Evolutionary conservation across 768 basidiomycete species (phyloP).

Genomic region (Termitomyces sp.): DNA sequence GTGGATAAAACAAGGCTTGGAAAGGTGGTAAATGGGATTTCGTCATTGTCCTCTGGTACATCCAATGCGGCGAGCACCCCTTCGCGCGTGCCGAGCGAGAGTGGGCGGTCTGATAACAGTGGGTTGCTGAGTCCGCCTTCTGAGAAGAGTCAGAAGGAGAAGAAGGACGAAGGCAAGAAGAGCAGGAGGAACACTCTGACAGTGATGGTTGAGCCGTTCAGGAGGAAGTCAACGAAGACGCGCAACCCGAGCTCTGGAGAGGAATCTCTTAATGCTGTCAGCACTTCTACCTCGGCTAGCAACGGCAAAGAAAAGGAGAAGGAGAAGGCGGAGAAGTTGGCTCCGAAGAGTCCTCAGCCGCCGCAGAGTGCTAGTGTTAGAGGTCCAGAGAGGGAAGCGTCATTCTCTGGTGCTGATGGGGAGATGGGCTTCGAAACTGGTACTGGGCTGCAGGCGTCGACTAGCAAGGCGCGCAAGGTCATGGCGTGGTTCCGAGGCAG

Average conservation of each 20-base stretch:
- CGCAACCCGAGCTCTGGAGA: slow-evolving; percentile 26
- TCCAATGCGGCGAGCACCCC: neutral
- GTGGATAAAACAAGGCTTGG: neutral
- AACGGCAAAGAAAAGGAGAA: slow-evolving; percentile 1
- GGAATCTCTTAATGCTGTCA: slow-evolving; percentile 4
- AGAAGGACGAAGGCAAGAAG: slow-evolving; percentile 45
- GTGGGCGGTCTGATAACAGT: slow-evolving; percentile 18
- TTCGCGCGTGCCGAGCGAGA: slow-evolving; percentile 39
- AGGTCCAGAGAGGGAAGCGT: slow-evolving; percentile 4
- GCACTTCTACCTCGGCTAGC: neutral
- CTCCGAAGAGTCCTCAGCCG: neutral
- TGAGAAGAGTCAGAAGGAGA: slow-evolving; percentile 17
- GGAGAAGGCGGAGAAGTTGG: neutral
- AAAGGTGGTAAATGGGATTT: slow-evolving; percentile 19
- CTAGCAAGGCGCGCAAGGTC: slow-evolving; percentile 90
- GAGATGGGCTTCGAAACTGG: slow-evolving; percentile 29
- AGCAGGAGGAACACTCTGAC: slow-evolving; percentile 79
- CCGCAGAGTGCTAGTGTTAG: slow-evolving; percentile 11
- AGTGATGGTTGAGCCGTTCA: slow-evolving; percentile 80
- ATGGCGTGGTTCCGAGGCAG: slow-evolving; percentile 97
- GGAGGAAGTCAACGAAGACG: slow-evolving; percentile 37
- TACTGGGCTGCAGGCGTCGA: slow-evolving; percentile 57
- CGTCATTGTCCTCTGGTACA: slow-evolving; percentile 13
- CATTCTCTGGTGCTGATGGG: slow-evolving; percentile 17
- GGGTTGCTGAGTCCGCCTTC: slow-evolving; percentile 23